Evolutionary conservation across 202 grass and related monocot genomes (phyloP), one percentile per base, ranked within the genome.

Genomic region (Musa balbisiana): DNA sequence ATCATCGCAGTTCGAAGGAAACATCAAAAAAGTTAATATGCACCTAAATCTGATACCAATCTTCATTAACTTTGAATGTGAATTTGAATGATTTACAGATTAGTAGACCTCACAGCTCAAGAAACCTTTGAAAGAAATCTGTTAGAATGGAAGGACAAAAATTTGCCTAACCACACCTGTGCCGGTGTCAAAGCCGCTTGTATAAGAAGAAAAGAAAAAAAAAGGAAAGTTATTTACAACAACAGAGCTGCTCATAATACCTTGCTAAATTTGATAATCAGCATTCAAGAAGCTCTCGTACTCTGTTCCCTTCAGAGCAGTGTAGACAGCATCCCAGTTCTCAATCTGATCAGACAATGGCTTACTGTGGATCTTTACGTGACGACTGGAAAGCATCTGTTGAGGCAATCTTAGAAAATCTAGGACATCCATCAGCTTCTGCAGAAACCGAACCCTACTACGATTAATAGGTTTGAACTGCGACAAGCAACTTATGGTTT

Each of bases 321-420:
- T 66, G 51, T 79, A 88, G 82, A 99, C 91, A 76, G 83, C 87
- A 68, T 33, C 79, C 91, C 95, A 99, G 53, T 99, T 99, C 73
- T 90, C 80, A 70, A 99, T 81, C 76, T 95, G 95, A 75, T 92
- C 81, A 20, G 80, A 65, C 62, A 95, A 87, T 33, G 54, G 78
- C 75, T 84, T 92, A 71, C 83, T 92, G 69, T 99, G 95, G 55
- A 99, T 99, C 79, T 95, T 95, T 68, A 99, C 87, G 64, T 99
- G 91, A 15, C 83, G 77, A 43, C 95, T 99, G 51, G 68, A 90
- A 62, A 95, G 76, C 22, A 88, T 90, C 67, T 58, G 67, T 65
- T 82, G 88, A 2, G 91, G 95, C 85, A 94, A 80, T 90, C 76
- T 90, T 68, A 99, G 74, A 87, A 99, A 94, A 74, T 90, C 83